phyloP scores from a whole-genome alignment of 768 basidiomycete species.

The Termitomyces sp. region DNA sequence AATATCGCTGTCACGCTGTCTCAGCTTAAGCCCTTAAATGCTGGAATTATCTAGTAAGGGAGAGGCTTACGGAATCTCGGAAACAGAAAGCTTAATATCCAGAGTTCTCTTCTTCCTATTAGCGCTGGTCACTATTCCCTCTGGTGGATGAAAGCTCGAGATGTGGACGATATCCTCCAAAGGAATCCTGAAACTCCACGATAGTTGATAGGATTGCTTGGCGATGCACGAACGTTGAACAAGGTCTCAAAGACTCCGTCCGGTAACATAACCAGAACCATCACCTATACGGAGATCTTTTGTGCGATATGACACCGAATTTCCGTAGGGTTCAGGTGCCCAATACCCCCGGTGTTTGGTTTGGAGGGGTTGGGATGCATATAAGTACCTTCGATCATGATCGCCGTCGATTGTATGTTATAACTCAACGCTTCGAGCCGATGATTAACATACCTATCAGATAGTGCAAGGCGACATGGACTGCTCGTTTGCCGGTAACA shows the following conservation, averaged over 20 bases:
- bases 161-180: slow-evolving; percentile 12
- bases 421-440: too few species aligned
- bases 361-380: slow-evolving; percentile 12
- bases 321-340: slow-evolving; percentile 26
- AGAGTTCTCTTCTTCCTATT: slow-evolving; percentile 1
- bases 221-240: slow-evolving; percentile 17
- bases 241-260: slow-evolving; percentile 20
- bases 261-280: slow-evolving; percentile 19
- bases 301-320: slow-evolving; percentile 16
- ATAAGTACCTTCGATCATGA: slow-evolving; percentile 1
- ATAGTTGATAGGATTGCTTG: slow-evolving; percentile 13
- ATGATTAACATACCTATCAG: background rate
- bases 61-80: slow-evolving; percentile 8
- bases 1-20: background rate
- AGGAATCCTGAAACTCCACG: slow-evolving; percentile 11
- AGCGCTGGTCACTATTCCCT: slow-evolving; percentile 6
- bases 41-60: background rate
- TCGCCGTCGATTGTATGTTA: background rate
- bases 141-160: slow-evolving; percentile 5
- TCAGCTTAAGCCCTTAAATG: background rate
- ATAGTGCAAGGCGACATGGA: too few species aligned
- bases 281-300: slow-evolving; percentile 21
- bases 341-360: slow-evolving; percentile 26
- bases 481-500: background rate
- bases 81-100: slow-evolving; percentile 3